A percentile compares a stretch with the other conserved stretches of the same genome.
Conservation (phyloP, 192 early-diverging fungal species). For the Mortierella claussenii region DNA sequence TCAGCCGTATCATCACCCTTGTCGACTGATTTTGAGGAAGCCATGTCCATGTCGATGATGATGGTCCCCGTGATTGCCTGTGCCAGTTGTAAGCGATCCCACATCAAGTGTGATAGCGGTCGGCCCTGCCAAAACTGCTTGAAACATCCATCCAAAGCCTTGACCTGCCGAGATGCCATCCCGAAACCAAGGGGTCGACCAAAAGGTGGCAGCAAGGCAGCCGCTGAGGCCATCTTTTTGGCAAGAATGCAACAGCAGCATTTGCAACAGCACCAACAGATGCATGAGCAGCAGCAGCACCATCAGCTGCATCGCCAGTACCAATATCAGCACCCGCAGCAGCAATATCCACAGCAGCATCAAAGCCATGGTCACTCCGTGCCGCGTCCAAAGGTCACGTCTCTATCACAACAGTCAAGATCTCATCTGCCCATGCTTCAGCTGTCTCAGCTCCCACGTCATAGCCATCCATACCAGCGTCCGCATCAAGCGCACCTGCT, state of each 20-base stretch:
- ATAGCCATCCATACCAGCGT: neutral
- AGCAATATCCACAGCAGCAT: slow-evolving; percentile 3
- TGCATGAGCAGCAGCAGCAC: neutral
- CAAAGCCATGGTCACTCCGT: neutral
- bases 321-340: neutral
- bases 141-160: slow-evolving; percentile 42
- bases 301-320: slow-evolving; percentile 1
- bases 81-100: slow-evolving; percentile 41
- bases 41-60: neutral
- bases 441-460: neutral
- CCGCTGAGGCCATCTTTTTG: slow-evolving; percentile 30
- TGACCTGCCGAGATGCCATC: slow-evolving; percentile 41
- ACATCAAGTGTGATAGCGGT: slow-evolving; percentile 49
- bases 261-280: slow-evolving; percentile 2
- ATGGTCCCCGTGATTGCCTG: slow-evolving; percentile 27
- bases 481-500: neutral
- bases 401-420: slow-evolving; percentile 1
- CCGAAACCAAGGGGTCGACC: slow-evolving; percentile 51
- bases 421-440: neutral
- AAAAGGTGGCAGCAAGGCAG: slow-evolving; percentile 50
- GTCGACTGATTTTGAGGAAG: slow-evolving; percentile 11
- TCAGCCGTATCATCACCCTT: slow-evolving; percentile 19
- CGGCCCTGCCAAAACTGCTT: slow-evolving; percentile 41
- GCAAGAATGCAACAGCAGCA: slow-evolving; percentile 25
- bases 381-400: slow-evolving; percentile 8